Conservation (phyloP, 129 eudicot genomes). For the Escallonia herrerae region DNA sequence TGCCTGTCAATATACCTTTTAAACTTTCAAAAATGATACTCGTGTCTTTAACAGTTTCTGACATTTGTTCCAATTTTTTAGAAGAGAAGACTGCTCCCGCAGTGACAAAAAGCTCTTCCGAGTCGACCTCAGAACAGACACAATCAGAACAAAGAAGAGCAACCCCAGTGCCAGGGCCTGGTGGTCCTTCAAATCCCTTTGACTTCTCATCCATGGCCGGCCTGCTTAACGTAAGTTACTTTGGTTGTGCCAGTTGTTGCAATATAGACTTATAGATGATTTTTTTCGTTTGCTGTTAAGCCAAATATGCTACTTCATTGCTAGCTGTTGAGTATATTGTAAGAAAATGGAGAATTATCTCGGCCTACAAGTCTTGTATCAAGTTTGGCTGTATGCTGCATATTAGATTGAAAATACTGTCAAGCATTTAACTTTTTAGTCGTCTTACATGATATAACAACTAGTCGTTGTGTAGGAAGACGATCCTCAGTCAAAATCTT, state of each 20-base stretch:
- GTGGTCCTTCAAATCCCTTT: slow-evolving; percentile 61
- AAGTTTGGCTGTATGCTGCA: too few relatives aligned
- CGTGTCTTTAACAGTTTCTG: not conserved
- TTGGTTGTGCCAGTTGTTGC: not conserved
- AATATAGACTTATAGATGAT: too few relatives aligned
- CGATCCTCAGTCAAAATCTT: too few relatives aligned
- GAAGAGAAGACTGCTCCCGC: slow-evolving; percentile 34
- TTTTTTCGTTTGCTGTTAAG: too few relatives aligned
- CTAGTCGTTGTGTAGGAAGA: too few relatives aligned
- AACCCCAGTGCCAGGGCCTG: slow-evolving; percentile 44
- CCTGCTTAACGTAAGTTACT: slow-evolving; percentile 58
- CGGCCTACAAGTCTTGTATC: too few relatives aligned
- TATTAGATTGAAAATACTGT: too few relatives aligned
- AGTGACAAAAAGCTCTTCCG: slow-evolving; percentile 26
- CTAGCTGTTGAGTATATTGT: too few relatives aligned
- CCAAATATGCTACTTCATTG: too few relatives aligned
- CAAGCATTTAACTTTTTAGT: too few relatives aligned
- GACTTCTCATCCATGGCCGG: slow-evolving; percentile 93
- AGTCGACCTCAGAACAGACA: slow-evolving; percentile 35
- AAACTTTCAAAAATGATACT: not conserved
- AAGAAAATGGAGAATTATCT: too few relatives aligned
- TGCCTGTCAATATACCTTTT: not conserved
- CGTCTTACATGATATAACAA: too few relatives aligned
- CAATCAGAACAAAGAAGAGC: slow-evolving; percentile 29
- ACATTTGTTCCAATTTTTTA: slow-evolving; percentile 16